Evolutionary conservation across 2,329 filamentous ascomycete genomes (phyloP), one percentile per base, ranked within the genome.

Genomic region (Aspergillus persii): DNA sequence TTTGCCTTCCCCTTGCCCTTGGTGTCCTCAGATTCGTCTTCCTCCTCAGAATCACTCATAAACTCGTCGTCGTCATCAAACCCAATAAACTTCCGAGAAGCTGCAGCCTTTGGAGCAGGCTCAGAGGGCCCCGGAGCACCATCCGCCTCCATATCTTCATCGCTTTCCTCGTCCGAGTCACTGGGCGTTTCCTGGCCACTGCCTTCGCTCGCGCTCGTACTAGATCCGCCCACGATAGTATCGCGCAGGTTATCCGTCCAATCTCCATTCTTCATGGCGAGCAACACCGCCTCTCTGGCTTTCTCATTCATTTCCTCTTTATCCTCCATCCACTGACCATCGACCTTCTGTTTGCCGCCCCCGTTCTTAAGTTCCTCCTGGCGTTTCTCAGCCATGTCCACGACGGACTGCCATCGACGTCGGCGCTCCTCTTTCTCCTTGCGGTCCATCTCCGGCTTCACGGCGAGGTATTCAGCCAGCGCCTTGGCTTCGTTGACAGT

Each of bases 381-480:
- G 66, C 88, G 89, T 62, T 87, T 84, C 74, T 98, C 94, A 0
- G 95, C 88, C 60, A 89, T 83, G 52, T 94, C 90, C 11, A 98
- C 89, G 57, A 98, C 89, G 70, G 93, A 86, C 74, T 96, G 88
- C 92, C 92, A 96, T 51, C 93, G 82, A 75, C 69, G 87, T 50
- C 90, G 84, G 51, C 92, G 86, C 76, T 90, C 89, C 72, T 97
- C 93, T 70, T 92, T 94, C 74, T 98, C 92, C 72, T 91, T 91
- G 76, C 89, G 88, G 63, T 97, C 95, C 94, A 99, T 97, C 61
- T 97, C 94, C 0, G 96, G 95, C 74, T 98, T 97, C 66, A 96
- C 90, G 2, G 93, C 92, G 2, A 98, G 84, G 70, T 97, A 98
- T 74, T 98, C 93, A 0, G 96, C 95, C 23, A 99, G 81, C 1